Evolutionary conservation across 495 filamentous ascomycete species (phyloP), one percentile per base, ranked within the genome.

Genomic region (Annulohypoxylon nitens): DNA sequence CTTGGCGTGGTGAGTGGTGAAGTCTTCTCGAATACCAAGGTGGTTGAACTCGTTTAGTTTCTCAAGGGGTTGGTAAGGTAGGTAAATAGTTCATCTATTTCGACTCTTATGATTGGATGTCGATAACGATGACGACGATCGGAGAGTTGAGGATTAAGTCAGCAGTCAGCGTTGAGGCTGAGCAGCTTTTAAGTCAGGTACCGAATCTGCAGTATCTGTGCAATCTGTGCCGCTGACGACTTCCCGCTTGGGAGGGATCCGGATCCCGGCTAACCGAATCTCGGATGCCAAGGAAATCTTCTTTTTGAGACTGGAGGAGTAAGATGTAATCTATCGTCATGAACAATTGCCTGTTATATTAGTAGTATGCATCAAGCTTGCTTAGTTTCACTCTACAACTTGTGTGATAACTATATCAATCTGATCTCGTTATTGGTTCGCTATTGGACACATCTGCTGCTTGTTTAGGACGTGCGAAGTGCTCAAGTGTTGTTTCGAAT

Each of bases 221-320:
- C 23, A 4, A 37, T 9, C n/a, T 57, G 53, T 10, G 33, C 33
- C 26, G 26, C 30, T 57, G n/a, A 37, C 30, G 53, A 57, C 26
- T 18, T 57, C 12, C 53, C 53, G 33, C 9, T 57, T 37, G 53
- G 50, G 50, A 57, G 36, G 53, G 53, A 57, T 57, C 20, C n/a
- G n/a, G 30, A 57, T 37, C 53, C 30, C 53, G 26, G 53, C 30
- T 57, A 57, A 18, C 53, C 53, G 30, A 20, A 57, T 57, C 53
- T 57, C 33, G 30, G 53, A 57, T 57, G 53, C 53, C 53, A 57
- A 57, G 53, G 53, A 57, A 57, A 57, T 57, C 33, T 33, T 57
- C 12, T 37, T 57, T 33, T 18, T 57, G 14, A 37, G 33, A 37
- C 53, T 57, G 20, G 30, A 37, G 20, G 53, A 57, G 53, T 20